These are phyloP conservation scores for Balamuthia mandrillaris DNA, from an alignment of 208 protist species.

Conservation along the genomic window DNA sequence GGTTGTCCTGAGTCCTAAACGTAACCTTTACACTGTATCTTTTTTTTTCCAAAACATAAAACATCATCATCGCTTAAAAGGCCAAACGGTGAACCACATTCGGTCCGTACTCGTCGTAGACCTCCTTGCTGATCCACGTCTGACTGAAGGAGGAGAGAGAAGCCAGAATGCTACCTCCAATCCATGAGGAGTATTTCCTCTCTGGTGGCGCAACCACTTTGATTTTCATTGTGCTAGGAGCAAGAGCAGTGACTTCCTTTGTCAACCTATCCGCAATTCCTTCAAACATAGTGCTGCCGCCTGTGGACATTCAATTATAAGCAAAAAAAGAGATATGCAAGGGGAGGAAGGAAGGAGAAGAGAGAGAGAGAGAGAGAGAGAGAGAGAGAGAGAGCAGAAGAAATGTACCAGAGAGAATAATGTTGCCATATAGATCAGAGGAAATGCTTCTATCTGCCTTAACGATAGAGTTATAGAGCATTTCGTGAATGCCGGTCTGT, in stretches of 20 bases:
- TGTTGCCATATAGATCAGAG: constrained; percentile 91
- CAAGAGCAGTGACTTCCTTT: constrained; percentile 90
- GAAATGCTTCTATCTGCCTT: constrained; percentile 90
- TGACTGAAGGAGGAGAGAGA: constrained; percentile 63
- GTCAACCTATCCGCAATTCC: constrained; percentile 90
- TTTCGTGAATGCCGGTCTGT: constrained; percentile 90
- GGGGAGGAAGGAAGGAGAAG: too few relatives aligned
- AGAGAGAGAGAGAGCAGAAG: too few relatives aligned
- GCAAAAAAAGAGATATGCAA: too few relatives aligned
- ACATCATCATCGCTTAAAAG: constrained; percentile 65
- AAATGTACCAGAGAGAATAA: constrained; percentile 90
- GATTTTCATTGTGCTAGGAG: constrained; percentile 90
- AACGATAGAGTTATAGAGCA: constrained; percentile 94
- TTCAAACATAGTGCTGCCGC: constrained; percentile 89
- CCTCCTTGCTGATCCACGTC: constrained; percentile 97
- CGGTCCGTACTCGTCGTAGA: constrained; percentile 96
- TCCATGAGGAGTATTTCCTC: constrained; percentile 73
- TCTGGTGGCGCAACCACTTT: constrained; percentile 53
- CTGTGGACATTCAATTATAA: too few relatives aligned
- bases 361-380: too few relatives aligned
- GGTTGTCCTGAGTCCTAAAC: background rate
- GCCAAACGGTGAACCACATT: constrained; percentile 97
- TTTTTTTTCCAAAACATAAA: background rate
- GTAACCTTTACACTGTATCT: background rate
- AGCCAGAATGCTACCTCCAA: constrained; percentile 76